Base-by-base conservation (phyloP, 176 grass and related monocot species). In the Chloris gayana region DNA sequence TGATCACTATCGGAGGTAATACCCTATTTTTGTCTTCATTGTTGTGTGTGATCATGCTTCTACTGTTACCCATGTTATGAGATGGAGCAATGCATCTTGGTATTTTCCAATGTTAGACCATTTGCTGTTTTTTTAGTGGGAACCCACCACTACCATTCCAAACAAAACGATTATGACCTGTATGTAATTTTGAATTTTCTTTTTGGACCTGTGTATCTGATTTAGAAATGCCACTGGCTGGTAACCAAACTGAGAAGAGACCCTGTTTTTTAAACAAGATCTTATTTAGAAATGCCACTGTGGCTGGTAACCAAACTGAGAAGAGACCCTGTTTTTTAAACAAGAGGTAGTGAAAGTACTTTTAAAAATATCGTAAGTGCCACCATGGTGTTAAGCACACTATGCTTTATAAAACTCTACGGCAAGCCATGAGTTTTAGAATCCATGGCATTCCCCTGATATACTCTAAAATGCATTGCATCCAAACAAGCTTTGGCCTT, bases 1-100 rank as follows among this genome's bases (percentile, higher is more conserved):
- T n/a, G 92, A 81, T 85, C 86, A 84, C 45, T 88, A 91, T 87
- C 50, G 81, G 61, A 95, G 91, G 89, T 97, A 83, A 71, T 25
- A 1, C 13, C 35, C 33, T 6, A 4, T 37, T 4, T 19, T 73
- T 85, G 4, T 76, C 3, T 72, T 59, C 22, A 32, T 56, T 72
- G 12, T 57, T 57, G 8, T 42, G 10, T 9, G 35, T 22, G 1
- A 70, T 59, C 24, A 32, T 80, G n/a, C 11, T 53, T 31, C n/a
- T 10, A 6, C 12, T 24, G 18, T 32, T 77, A 27, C 12, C 38
- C 4, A 60, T 69, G 22, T 31, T 29, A 64, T 13, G 13, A 7
- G n/a, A 63, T n/a, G 31, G 5, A 53, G 42, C 9, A 53, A 46
- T 27, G 19, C 7, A 49, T 33, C 10, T 26, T 3, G 1, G 46